A percentile compares a stretch with the other conserved stretches of the same genome.
Evolutionary conservation across 2,329 filamentous ascomycete genomes (phyloP).

Genomic region (Zelopaecilomyces penicillatus): DNA sequence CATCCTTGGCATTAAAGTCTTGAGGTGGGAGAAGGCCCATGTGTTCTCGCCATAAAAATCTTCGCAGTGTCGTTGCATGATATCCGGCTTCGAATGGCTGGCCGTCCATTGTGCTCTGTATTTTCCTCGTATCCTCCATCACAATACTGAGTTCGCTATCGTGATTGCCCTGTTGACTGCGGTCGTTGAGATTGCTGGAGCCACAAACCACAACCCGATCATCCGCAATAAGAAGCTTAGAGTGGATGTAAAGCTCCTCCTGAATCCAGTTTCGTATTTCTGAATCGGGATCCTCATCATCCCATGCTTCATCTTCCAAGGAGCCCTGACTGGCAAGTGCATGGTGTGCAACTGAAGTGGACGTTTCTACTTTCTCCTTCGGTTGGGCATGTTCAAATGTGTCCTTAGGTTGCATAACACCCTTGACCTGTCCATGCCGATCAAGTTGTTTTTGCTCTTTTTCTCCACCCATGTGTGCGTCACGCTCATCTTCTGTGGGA

Average conservation of each 20-base stretch:
- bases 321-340: conserved; percentile 62
- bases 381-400: conserved; percentile 42
- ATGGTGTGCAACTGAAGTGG: conserved; percentile 57
- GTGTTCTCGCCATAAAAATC: conserved; percentile 85
- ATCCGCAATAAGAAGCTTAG: conserved; percentile 82
- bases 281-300: conserved; percentile 58
- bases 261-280: conserved; percentile 88
- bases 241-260: conserved; percentile 93
- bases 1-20: conserved; percentile 54
- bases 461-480: conserved; percentile 40
- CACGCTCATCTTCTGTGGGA: conserved; percentile 27
- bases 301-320: conserved; percentile 65
- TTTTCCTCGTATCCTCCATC: conserved; percentile 69
- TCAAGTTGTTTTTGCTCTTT: conserved; percentile 28
- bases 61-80: conserved; percentile 71
- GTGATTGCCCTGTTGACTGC: conserved; percentile 77
- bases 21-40: conserved; percentile 73
- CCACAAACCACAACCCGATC: conserved; percentile 80
- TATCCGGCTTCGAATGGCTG: conserved; percentile 68
- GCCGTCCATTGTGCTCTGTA: conserved; percentile 72
- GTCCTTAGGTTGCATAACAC: conserved; percentile 38
- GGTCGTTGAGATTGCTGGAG: conserved; percentile 86
- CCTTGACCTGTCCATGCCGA: conserved; percentile 10
- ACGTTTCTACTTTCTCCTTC: conserved; percentile 28
- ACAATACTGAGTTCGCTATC: conserved; percentile 88